Evolutionary conservation across 768 basidiomycete species (phyloP).

Genomic region (Phlegmacium glaucopus): DNA sequence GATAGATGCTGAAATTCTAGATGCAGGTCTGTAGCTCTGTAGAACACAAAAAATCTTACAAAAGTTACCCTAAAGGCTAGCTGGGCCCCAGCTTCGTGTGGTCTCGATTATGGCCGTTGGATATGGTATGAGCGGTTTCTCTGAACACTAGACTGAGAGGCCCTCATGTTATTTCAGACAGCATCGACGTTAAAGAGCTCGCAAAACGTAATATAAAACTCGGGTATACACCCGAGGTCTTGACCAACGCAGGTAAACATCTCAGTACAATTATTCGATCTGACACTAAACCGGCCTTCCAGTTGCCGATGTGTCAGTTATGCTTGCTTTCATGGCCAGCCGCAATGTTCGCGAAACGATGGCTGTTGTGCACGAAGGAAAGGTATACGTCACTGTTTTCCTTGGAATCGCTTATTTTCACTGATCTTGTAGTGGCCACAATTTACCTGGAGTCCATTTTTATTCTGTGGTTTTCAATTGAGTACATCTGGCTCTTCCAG

Average conservation of each 20-base stretch:
- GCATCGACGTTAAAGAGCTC: conserved; percentile 63
- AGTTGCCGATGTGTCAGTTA: conserved; percentile 90
- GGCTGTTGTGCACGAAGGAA: conserved; percentile 62
- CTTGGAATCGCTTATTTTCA: not conserved
- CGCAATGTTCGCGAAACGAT: conserved; percentile 71
- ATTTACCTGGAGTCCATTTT: conserved; percentile 78
- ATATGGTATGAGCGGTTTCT: conserved; percentile 49
- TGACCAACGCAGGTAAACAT: conserved; percentile 79
- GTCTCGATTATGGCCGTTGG: conserved; percentile 94
- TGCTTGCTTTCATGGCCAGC: conserved; percentile 92
- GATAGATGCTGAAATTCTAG: conserved; percentile 73
- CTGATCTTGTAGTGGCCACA: conserved; percentile 63
- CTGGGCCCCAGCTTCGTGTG: conserved; percentile 72
- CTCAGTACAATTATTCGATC: not conserved
- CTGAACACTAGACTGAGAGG: no score
- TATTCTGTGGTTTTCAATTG: conserved; percentile 80
- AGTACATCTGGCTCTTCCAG: conserved; percentile 48
- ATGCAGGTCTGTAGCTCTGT: conserved; percentile 37
- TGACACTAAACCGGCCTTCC: not conserved
- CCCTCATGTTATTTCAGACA: conserved; percentile 49
- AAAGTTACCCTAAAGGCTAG: conserved; percentile 28
- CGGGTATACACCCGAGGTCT: conserved; percentile 92
- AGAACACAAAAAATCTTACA: not conserved
- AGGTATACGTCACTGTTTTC: conserved; percentile 38
- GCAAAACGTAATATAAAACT: conserved; percentile 62